Conservation (phyloP, 148 eudicot species). For the Hydrangea macrophylla region DNA sequence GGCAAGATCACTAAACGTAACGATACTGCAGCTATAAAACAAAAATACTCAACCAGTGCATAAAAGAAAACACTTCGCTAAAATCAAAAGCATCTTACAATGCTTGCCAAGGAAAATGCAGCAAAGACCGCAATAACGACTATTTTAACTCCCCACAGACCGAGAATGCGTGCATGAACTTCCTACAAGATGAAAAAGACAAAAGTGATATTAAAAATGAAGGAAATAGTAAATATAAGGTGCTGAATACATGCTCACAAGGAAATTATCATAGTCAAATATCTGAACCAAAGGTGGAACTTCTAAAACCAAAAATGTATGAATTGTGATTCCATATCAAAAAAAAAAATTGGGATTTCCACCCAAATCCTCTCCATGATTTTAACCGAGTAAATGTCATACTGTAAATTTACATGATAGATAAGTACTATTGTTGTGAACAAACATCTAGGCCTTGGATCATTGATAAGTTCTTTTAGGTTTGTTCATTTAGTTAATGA, state of each 20-base stretch:
- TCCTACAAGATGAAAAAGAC: constrained; percentile 33
- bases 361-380: background rate
- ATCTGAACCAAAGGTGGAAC: background rate
- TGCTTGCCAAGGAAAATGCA: constrained; percentile 50
- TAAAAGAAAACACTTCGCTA: background rate
- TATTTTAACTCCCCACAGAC: constrained; percentile 46
- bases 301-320: no score
- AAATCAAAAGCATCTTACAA: constrained; percentile 40
- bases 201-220: background rate
- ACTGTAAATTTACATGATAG: no score
- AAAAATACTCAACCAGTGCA: background rate
- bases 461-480: no score
- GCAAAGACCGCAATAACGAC: constrained; percentile 45
- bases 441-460: no score
- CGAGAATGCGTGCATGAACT: constrained; percentile 53
- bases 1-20: background rate
- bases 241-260: background rate
- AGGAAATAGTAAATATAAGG: no score
- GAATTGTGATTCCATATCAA: background rate
- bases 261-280: background rate
- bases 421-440: no score
- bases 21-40: background rate
- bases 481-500: no score
- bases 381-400: background rate
- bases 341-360: background rate